A percentile compares a stretch with the other conserved stretches of the same genome.
Evolutionary conservation across 73 alveolate genomes (phyloP).

Genomic region (Blepharisma stoltei): DNA sequence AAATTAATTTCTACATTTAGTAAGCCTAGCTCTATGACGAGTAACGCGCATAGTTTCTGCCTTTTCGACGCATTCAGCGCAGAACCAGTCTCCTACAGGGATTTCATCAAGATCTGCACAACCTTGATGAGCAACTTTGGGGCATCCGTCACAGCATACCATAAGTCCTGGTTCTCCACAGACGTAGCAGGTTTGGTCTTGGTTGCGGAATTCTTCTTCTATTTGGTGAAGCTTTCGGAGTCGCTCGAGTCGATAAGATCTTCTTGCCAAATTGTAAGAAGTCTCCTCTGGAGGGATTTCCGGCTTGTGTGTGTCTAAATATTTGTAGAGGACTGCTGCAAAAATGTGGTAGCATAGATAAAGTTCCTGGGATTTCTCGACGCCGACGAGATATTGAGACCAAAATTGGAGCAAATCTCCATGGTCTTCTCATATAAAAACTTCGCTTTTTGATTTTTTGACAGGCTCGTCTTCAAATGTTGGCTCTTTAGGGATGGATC

Average conservation of each 20-base stretch:
- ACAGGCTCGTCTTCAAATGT: not conserved
- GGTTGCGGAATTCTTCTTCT: not conserved
- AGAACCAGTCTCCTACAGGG: constrained; percentile 26
- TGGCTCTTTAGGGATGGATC: not conserved
- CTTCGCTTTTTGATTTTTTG: not conserved
- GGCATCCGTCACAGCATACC: constrained; percentile 14
- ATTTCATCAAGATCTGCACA: not conserved
- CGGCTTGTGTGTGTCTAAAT: not conserved
- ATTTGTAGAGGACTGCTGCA: not conserved
- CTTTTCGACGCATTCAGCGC: not conserved
- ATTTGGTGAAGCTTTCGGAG: not conserved
- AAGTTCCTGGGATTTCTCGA: not conserved
- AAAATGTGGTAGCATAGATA: not conserved
- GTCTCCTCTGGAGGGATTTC: not conserved
- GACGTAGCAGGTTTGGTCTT: not conserved
- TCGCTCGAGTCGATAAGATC: constrained; percentile 1
- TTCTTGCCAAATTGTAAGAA: not conserved
- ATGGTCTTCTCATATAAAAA: not conserved
- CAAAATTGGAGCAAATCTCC: not conserved
- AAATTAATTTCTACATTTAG: not conserved
- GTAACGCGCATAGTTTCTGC: not conserved
- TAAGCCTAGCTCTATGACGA: too few species aligned
- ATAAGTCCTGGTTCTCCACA: constrained; percentile 10
- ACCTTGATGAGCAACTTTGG: constrained; percentile 13
- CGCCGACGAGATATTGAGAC: not conserved